phyloP scores from a whole-genome alignment of 164 flowering plant genomes.

The Buxus sempervirens region DNA sequence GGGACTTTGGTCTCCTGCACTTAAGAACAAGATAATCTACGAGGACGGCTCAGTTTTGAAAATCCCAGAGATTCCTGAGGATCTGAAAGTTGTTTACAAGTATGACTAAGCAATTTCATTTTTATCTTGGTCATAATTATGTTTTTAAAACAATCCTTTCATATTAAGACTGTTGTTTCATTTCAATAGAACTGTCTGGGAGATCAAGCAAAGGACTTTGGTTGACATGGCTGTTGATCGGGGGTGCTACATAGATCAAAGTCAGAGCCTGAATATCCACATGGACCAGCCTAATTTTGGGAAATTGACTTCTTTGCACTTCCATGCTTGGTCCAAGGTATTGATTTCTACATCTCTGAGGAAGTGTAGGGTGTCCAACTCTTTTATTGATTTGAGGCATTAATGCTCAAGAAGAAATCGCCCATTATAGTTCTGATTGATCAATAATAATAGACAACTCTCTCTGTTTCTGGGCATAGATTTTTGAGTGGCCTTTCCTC shows the following conservation, averaged over 20 bases:
- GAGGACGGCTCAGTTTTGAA: constrained; percentile 85
- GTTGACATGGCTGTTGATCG: constrained; percentile 98
- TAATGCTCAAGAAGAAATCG: no score
- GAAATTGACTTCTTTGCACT: constrained; percentile 89
- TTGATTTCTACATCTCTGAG: background rate
- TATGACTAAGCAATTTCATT: constrained; percentile 20
- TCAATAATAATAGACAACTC: no score
- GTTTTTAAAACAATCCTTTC: background rate
- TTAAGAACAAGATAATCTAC: constrained; percentile 81
- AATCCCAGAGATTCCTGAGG: constrained; percentile 69
- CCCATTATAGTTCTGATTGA: no score
- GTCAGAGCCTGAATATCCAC: constrained; percentile 94
- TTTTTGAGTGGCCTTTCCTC: no score
- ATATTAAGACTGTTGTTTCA: constrained; percentile 11
- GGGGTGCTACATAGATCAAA: constrained; percentile 93
- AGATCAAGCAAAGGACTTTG: constrained; percentile 85
- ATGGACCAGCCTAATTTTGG: constrained; percentile 95
- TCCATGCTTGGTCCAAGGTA: constrained; percentile 92
- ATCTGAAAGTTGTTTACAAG: constrained; percentile 75
- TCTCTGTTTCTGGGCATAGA: no score
- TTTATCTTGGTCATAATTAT: background rate
- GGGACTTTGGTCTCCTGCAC: constrained; percentile 88
- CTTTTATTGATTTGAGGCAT: no score
- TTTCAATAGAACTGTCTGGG: constrained; percentile 88
- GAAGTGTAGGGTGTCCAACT: no score